Percentiles rank a stretch among this genome's conserved stretches.
Evolutionary conservation across 1,139 yeast species (phyloP).

Genomic region (Hyphopichia pseudoburtonii): DNA sequence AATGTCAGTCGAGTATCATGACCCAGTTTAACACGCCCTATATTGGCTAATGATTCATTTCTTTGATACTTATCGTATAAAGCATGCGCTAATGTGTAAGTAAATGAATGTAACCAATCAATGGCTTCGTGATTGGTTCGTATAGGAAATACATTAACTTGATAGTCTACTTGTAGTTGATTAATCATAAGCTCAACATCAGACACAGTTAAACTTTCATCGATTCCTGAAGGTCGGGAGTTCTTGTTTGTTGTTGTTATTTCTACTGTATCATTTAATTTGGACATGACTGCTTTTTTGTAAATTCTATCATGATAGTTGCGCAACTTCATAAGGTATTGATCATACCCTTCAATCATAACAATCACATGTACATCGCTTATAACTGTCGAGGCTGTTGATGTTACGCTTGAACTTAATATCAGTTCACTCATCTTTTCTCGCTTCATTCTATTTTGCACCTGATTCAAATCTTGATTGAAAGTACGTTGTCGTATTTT

Average conservation of each 20-base stretch:
- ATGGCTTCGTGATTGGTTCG: constrained; percentile 47
- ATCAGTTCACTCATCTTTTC: neutral
- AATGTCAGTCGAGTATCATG: constrained; percentile 45
- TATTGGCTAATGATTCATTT: constrained; percentile 51
- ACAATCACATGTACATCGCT: constrained; percentile 30
- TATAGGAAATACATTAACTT: constrained; percentile 49
- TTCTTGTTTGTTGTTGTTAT: constrained; percentile 1
- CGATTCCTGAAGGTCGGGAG: neutral
- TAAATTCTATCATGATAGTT: constrained; percentile 47
- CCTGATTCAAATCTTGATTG: constrained; percentile 1
- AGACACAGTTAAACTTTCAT: constrained; percentile 25
- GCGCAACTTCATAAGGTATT: constrained; percentile 41
- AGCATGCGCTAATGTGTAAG: constrained; percentile 54
- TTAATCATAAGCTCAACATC: constrained; percentile 35
- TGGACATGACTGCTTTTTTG: constrained; percentile 36
- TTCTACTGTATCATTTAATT: constrained; percentile 15
- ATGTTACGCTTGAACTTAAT: too few species aligned
- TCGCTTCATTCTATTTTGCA: neutral
- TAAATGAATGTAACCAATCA: constrained; percentile 55
- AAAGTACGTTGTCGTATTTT: constrained; percentile 28
- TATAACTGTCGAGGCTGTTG: too few species aligned
- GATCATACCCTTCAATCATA: constrained; percentile 50
- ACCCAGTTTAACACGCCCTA: constrained; percentile 58
- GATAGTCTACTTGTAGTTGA: constrained; percentile 28
- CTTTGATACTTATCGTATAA: constrained; percentile 57